Base-by-base conservation (phyloP, 352 stramenopile species). In the Saprolegnia parasitica region DNA sequence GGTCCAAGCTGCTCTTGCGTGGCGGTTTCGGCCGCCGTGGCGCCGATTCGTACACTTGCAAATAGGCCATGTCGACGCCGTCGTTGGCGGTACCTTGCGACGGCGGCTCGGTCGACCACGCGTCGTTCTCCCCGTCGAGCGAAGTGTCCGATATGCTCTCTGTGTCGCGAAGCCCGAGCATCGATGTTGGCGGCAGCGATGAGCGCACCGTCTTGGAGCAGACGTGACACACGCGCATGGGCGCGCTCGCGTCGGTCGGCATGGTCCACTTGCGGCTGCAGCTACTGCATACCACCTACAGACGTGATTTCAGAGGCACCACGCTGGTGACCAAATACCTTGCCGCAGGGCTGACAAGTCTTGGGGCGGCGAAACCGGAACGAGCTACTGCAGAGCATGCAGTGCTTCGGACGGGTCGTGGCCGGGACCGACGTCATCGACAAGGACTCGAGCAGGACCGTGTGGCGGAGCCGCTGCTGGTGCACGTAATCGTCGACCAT, bases 401-500 rank as follows among this genome's bases (percentile, higher is more conserved):
- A 65, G 10, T 26, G 40, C 56, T 65, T 65, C 26, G n/a, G 56
- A 5, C 13, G 23, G 11, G 24, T 20, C 11, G 56, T 49, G 42
- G 8, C 42, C 11, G 42, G 42, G 1, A 49, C 1, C 18, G 10
- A n/a, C 56, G 56, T 20, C 11, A 18, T 63, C 24, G n/a, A 52
- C 35, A 6, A 52, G 13, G 11, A 8, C 13, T 49, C 35, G 11
- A 21, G 47, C 16, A 20, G 56, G 55, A 35, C 29, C 29, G n/a
- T 23, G 6, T 32, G 15, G 35, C 35, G 18, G 11, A 65, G 37
- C 4, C 56, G 56, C 32, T 49, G 21, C 35, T 65, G 24, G 37
- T 65, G 56, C 15, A 65, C 40, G 56, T 65, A 37, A 5, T 65
- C 11, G 35, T 65, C 35, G 21, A 65, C 20, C 18, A n/a, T 52